Conservation (phyloP, 1,284 basidiomycete species). For the Fomes fomentarius region DNA sequence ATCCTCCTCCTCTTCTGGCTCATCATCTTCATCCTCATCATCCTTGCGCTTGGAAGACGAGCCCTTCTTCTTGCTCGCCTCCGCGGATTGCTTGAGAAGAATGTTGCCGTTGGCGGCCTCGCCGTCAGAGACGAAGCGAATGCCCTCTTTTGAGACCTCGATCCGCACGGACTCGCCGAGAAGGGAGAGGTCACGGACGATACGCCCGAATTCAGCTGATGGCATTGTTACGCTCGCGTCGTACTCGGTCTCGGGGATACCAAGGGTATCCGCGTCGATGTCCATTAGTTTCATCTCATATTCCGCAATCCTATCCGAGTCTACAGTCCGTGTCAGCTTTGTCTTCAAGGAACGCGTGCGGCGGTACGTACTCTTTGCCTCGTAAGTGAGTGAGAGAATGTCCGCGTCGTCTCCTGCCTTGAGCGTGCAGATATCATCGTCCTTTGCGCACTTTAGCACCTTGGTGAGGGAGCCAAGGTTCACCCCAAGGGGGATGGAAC, state of each 20-base stretch:
- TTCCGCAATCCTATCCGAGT: constrained; percentile 93
- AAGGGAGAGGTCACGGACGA: constrained; percentile 91
- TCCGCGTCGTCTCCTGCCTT: constrained; percentile 95
- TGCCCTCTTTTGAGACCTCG: constrained; percentile 95
- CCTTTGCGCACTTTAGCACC: constrained; percentile 96
- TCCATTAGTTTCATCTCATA: constrained; percentile 99
- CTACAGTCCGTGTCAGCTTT: constrained; percentile 43
- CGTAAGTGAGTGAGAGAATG: constrained; percentile 88
- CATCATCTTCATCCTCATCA: constrained; percentile 49
- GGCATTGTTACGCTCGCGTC: constrained; percentile 93
- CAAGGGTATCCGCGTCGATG: constrained; percentile 94
- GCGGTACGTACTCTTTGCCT: constrained; percentile 78
- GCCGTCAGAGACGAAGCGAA: constrained; percentile 92
- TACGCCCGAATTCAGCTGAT: constrained; percentile 87
- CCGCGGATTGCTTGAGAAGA: constrained; percentile 73
- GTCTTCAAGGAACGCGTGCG: neutral
- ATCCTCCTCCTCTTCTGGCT: constrained; percentile 43
- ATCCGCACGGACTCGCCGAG: constrained; percentile 96
- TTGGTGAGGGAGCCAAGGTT: constrained; percentile 92
- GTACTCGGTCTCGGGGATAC: constrained; percentile 98
- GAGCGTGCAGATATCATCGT: constrained; percentile 92
- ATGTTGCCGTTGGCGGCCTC: constrained; percentile 94
- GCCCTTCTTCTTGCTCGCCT: constrained; percentile 43
- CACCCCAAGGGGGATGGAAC: constrained; percentile 93
- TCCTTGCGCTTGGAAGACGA: constrained; percentile 32